phyloP scores from a whole-genome alignment of 1,284 basidiomycete genomes.

The Cryptococcus sp. region DNA sequence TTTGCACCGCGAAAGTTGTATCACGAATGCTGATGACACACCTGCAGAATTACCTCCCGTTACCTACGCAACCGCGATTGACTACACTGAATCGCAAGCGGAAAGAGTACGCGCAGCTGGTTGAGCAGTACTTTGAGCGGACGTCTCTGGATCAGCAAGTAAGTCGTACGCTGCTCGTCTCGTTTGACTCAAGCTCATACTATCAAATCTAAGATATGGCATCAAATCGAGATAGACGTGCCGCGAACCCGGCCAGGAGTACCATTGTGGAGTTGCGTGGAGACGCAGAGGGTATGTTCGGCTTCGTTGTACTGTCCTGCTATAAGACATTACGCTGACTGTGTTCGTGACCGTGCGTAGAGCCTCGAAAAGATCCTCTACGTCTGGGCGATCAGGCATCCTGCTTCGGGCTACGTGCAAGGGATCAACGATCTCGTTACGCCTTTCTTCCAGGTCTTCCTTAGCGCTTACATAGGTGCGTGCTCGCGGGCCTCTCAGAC shows the following conservation, averaged over 20 bases:
- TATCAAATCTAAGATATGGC: constrained; percentile 70
- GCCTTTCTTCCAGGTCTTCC: constrained; percentile 27
- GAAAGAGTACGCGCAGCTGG: constrained; percentile 85
- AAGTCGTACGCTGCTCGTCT: constrained; percentile 4
- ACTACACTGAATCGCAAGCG: constrained; percentile 83
- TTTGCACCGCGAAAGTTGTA: not conserved
- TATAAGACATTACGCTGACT: constrained; percentile 12
- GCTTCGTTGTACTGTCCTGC: not conserved
- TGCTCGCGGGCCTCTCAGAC: constrained; percentile 3
- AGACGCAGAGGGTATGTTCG: constrained; percentile 74
- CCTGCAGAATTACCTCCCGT: constrained; percentile 84
- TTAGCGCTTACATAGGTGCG: constrained; percentile 83
- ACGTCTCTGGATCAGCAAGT: constrained; percentile 76
- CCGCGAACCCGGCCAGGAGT: constrained; percentile 91
- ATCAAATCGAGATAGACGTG: constrained; percentile 96
- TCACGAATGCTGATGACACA: constrained; percentile 10
- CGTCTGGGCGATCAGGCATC: constrained; percentile 96
- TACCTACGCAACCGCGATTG: constrained; percentile 74
- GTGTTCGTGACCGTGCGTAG: constrained; percentile 54
- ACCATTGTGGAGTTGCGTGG: constrained; percentile 79
- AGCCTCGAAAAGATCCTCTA: constrained; percentile 90
- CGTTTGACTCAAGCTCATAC: too few species aligned
- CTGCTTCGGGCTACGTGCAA: constrained; percentile 94
- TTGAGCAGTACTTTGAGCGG: constrained; percentile 85
- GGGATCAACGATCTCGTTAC: constrained; percentile 86